phyloP scores from a whole-genome alignment of 148 eudicot species.

The Chenopodium album region DNA sequence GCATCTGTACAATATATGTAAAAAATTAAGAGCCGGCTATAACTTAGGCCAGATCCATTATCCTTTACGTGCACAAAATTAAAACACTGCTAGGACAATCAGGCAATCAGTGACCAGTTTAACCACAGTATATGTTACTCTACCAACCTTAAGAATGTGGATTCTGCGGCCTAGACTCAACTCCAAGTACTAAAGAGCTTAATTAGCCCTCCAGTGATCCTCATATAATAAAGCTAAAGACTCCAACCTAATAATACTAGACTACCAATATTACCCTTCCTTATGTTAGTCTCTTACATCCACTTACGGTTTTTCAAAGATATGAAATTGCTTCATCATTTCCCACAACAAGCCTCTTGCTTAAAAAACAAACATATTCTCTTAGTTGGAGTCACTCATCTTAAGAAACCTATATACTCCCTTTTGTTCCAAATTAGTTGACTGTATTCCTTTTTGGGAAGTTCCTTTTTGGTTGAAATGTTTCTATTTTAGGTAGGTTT shows the following conservation, averaged over 20 bases:
- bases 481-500: too few species aligned
- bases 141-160: neutral
- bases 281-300: too few species aligned
- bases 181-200: neutral
- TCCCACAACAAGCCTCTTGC: neutral
- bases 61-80: neutral
- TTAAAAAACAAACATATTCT: neutral
- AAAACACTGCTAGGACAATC: neutral
- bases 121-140: neutral
- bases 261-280: too few species aligned
- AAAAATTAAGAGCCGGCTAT: slow-evolving; percentile 15
- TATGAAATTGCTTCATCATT: neutral
- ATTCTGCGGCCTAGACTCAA: neutral
- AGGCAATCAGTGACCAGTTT: neutral
- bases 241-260: too few species aligned
- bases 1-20: slow-evolving; percentile 48
- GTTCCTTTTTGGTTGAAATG: too few species aligned
- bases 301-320: neutral
- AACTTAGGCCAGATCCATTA: neutral
- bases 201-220: neutral
- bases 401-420: too few species aligned
- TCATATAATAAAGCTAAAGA: neutral
- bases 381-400: neutral
- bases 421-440: too few species aligned
- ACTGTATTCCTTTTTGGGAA: too few species aligned